Evolutionary conservation across 306 rosid species (phyloP), one percentile per base, ranked within the genome.

Genomic region (Vicia faba): DNA sequence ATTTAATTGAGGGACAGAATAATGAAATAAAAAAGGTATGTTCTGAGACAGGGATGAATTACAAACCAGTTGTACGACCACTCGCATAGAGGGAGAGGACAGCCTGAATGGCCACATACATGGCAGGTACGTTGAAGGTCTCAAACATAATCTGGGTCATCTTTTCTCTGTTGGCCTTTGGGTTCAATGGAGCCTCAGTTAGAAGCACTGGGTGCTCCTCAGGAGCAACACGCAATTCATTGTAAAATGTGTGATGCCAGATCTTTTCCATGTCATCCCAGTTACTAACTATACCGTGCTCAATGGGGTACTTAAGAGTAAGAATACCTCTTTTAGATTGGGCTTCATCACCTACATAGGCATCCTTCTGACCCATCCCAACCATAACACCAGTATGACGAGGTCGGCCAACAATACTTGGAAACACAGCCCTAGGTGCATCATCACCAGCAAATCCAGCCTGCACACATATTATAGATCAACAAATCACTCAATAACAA

Each of bases 261-360:
- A 92, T 92, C 90, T 92, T 92, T 68, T 92, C 97, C 97, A 92
- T 92, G 83, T 92, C 97, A 82, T 92, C 97, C 97, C 97, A 92
- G 81, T 92, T 92, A 81, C 97, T 92, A 66, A 92, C 97, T 44
- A 92, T 92, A 71, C 97, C 97, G 16, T 92, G 97, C 86, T 92
- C 97, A 74, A 92, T 92, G 39, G 97, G 97, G 71, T 92, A 92
- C 68, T 92, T 92, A 76, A 92, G 83, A 63, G 96, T 92, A 68
- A 92, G 96, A 60, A 92, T 92, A 89, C 97, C 97, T 83, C 97
- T 89, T 75, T 92, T 92, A 1, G 97, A 92, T 58, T 92, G 97
- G 72, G 97, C 97, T 74, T 92, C 97, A 55, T 92, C 97, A 61
- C 97, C 97, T 5, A 92, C 97, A 78, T 91, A 91, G 68, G 97